A percentile compares a stretch with the other conserved stretches of the same genome.
These are phyloP conservation scores for Hansenula lynferdii DNA, from an alignment of 1,139 yeast genomes.

Conservation along the genomic window DNA sequence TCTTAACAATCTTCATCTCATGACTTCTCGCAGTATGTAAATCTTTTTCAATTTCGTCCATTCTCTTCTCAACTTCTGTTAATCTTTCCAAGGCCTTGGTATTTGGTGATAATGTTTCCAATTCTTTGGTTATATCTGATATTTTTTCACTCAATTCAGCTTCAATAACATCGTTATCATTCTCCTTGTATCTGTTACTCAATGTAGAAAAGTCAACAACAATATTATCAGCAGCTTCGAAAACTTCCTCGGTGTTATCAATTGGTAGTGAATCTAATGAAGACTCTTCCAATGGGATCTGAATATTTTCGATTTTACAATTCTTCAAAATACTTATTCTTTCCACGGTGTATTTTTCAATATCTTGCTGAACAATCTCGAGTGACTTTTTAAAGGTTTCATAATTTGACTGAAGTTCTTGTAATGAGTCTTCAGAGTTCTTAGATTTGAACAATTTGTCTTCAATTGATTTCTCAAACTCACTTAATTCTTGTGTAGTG, in stretches of 20 bases:
- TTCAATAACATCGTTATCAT: constrained; percentile 27
- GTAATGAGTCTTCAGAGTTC: constrained; percentile 22
- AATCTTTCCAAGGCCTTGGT: constrained; percentile 76
- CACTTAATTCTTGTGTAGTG: constrained; percentile 32
- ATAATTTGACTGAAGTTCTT: constrained; percentile 12
- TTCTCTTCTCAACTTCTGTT: constrained; percentile 59
- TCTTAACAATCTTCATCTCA: constrained; percentile 51
- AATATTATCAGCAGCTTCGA: constrained; percentile 40
- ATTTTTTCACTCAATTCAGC: constrained; percentile 40
- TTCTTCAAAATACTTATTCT: constrained; percentile 59
- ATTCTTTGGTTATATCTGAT: constrained; percentile 48
- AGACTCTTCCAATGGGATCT: constrained; percentile 62
- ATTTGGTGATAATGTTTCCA: constrained; percentile 71
- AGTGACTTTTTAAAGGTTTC: constrained; percentile 23
- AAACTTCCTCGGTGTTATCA: constrained; percentile 34
- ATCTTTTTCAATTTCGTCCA: constrained; percentile 60
- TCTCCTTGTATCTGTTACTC: constrained; percentile 36
- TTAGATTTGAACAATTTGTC: constrained; percentile 18
- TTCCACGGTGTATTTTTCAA: constrained; percentile 53
- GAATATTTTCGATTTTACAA: constrained; percentile 70
- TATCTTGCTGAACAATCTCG: constrained; percentile 26
- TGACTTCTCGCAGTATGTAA: constrained; percentile 56
- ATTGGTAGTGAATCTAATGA: constrained; percentile 46
- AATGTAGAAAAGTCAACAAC: constrained; percentile 55
- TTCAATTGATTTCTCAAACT: constrained; percentile 23